Percentiles rank a stretch among this genome's conserved stretches.
Evolutionary conservation across 441 rosid genomes (phyloP).

Genomic region (Macaranga tanarius): DNA sequence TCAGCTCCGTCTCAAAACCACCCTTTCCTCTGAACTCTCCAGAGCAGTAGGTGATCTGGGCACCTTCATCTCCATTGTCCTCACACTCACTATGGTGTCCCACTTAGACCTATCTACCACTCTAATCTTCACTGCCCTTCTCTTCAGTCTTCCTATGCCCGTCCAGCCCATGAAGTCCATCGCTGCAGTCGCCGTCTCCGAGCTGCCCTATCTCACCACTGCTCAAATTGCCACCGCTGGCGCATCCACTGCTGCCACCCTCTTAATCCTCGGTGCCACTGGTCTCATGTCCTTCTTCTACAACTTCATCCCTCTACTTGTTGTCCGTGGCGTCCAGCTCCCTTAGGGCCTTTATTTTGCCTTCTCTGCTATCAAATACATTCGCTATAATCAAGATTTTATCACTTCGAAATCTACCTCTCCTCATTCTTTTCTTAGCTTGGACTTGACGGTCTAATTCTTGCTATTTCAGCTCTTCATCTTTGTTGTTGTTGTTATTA

Average conservation of each 20-base stretch:
- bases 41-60: slow-evolving; percentile 95
- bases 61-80: slow-evolving; percentile 82
- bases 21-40: slow-evolving; percentile 69
- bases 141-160: slow-evolving; percentile 70
- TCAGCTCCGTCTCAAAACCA: slow-evolving; percentile 42
- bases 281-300: slow-evolving; percentile 68
- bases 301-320: slow-evolving; percentile 51
- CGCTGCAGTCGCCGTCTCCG: slow-evolving; percentile 61
- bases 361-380: slow-evolving; percentile 65
- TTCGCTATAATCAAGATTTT: slow-evolving; percentile 55
- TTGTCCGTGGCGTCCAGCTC: slow-evolving; percentile 73
- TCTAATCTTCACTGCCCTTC: slow-evolving; percentile 57
- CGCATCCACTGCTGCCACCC: slow-evolving; percentile 47
- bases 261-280: slow-evolving; percentile 56
- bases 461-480: slow-evolving; percentile 57
- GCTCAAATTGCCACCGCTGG: slow-evolving; percentile 56
- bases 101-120: slow-evolving; percentile 42
- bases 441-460: slow-evolving; percentile 65
- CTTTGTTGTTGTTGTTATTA: no score
- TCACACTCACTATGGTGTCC: slow-evolving; percentile 74
- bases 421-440: slow-evolving; percentile 43
- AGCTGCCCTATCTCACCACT: slow-evolving; percentile 14
- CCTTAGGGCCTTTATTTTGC: slow-evolving; percentile 74
- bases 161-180: slow-evolving; percentile 87
- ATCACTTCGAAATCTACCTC: slow-evolving; percentile 38